Evolutionary conservation across 768 basidiomycete species (phyloP).

Genomic region (Paxillus rubicundulus): DNA sequence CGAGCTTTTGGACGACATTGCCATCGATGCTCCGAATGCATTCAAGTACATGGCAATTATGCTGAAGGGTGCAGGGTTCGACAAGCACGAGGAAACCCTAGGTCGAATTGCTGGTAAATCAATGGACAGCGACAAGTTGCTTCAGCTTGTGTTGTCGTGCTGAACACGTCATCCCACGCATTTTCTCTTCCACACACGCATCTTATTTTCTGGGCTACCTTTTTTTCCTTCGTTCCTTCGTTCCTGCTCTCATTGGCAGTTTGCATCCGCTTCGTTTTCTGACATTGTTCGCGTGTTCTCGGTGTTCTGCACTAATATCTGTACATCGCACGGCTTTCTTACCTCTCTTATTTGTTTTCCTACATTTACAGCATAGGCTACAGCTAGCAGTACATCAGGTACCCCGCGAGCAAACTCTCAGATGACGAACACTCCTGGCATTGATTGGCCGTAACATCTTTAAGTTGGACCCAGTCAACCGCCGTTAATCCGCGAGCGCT

Average conservation of each 20-base stretch:
- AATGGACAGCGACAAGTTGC: slow-evolving; percentile 56
- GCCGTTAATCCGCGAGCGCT: too few species aligned
- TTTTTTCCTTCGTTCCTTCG: background rate
- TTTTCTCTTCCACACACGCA: background rate
- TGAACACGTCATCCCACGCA: slow-evolving; percentile 11
- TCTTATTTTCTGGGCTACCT: slow-evolving; percentile 6
- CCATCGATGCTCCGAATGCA: slow-evolving; percentile 88
- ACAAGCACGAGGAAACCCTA: slow-evolving; percentile 54
- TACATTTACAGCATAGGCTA: slow-evolving; percentile 24
- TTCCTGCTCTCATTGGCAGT: slow-evolving; percentile 7
- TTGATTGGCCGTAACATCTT: background rate
- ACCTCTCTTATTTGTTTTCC: slow-evolving; percentile 13
- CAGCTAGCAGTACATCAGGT: slow-evolving; percentile 23
- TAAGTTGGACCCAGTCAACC: too few species aligned
- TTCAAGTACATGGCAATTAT: slow-evolving; percentile 72
- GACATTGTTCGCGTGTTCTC: slow-evolving; percentile 24
- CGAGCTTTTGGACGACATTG: slow-evolving; percentile 83
- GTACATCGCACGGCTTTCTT: slow-evolving; percentile 22
- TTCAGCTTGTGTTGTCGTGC: slow-evolving; percentile 51
- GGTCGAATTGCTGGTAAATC: slow-evolving; percentile 60
- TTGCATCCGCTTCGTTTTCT: slow-evolving; percentile 19
- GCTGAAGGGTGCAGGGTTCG: slow-evolving; percentile 64
- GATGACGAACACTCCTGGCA: slow-evolving; percentile 10
- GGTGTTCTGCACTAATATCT: slow-evolving; percentile 31
- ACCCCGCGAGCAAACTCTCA: slow-evolving; percentile 20